Evolutionary conservation across 805 yeast genomes (phyloP), one percentile per base, ranked within the genome.

Genomic region (Starmerella tilneyi): DNA sequence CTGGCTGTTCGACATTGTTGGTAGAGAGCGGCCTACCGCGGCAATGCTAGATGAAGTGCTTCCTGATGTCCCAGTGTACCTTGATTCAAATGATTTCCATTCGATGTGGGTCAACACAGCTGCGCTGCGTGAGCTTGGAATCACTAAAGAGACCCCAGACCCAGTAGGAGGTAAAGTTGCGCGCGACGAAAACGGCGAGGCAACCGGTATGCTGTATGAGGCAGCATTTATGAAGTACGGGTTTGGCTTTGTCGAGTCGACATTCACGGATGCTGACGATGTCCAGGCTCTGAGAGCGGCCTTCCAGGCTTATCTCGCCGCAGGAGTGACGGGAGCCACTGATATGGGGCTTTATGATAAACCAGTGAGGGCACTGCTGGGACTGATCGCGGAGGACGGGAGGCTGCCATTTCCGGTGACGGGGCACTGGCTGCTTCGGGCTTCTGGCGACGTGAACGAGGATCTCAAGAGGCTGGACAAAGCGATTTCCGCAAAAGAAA

Each of bases 21-120:
- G 22, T 4, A 13, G 19, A 12, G 19, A 3, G n/a, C n/a, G n/a
- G 17, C 40, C 40, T 5, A 24, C 40, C 30, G 30, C 30, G 13
- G 30, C 15, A 1, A 26, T 24, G 40, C 40, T 36, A n/a, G 40
- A 36, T 15, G 40, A 16, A 3, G 40, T 36, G 22, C 29, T 26
- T 5, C 30, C 30, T 7, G 40, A 36, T 22, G 40, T 36, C 13
- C 40, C 40, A 5, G 30, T 36, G 13, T 23, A 15, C 9, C 30
- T 36, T 9, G 30, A 36, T 17, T 29, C 29, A 13, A 36, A 24
- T 11, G 40, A 36, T 12, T 16, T 16, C 12, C 40, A 36, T 22
- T 36, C 40, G 5, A 15, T 36, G 40, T 36, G 40, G 40, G 21
- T 23, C 4, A 36, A 36, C 16, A 24, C 9, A 5, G 40, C 40